These are phyloP conservation scores for Epichloe festucae DNA, from an alignment of 2,329 filamentous ascomycete species.

Conservation along the genomic window DNA sequence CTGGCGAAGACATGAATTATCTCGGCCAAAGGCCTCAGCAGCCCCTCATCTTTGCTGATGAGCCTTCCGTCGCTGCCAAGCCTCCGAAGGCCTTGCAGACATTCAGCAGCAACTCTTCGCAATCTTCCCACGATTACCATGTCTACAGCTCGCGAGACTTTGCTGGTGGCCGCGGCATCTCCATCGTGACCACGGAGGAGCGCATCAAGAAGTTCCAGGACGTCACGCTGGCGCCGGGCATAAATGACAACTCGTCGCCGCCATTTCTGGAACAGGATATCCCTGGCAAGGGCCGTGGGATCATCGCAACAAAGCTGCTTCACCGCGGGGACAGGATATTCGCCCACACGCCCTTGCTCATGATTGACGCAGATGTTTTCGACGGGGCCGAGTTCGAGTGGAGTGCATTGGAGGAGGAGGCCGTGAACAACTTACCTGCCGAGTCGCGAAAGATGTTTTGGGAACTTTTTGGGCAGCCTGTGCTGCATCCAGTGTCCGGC, in stretches of 20 bases:
- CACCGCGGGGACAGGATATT: slow-evolving; percentile 11
- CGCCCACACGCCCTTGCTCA: slow-evolving; percentile 6
- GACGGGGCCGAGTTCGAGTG: not conserved
- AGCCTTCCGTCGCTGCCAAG: not conserved
- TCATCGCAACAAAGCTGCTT: slow-evolving; percentile 14
- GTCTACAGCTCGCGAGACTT: slow-evolving; percentile 23
- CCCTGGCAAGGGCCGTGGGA: slow-evolving; percentile 12
- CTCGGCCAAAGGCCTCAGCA: not conserved
- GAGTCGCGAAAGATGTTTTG: slow-evolving; percentile 4
- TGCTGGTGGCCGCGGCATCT: slow-evolving; percentile 24
- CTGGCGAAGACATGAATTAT: not conserved
- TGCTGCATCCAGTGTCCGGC: slow-evolving; percentile 1
- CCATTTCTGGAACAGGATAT: slow-evolving; percentile 12
- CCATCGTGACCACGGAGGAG: slow-evolving; percentile 22
- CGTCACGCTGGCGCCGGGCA: slow-evolving; percentile 14
- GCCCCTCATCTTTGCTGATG: not conserved
- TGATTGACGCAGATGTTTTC: slow-evolving; percentile 4
- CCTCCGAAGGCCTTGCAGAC: not conserved
- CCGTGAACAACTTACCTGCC: slow-evolving; percentile 5
- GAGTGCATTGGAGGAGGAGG: not conserved
- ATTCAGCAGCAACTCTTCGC: not conserved
- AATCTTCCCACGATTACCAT: slow-evolving; percentile 23
- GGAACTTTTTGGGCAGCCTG: slow-evolving; percentile 2
- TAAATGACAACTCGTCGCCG: slow-evolving; percentile 6
- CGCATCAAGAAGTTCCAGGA: slow-evolving; percentile 16